These are phyloP conservation scores for Colletotrichum navitas DNA, from an alignment of 2,329 filamentous ascomycete genomes.

Conservation along the genomic window DNA sequence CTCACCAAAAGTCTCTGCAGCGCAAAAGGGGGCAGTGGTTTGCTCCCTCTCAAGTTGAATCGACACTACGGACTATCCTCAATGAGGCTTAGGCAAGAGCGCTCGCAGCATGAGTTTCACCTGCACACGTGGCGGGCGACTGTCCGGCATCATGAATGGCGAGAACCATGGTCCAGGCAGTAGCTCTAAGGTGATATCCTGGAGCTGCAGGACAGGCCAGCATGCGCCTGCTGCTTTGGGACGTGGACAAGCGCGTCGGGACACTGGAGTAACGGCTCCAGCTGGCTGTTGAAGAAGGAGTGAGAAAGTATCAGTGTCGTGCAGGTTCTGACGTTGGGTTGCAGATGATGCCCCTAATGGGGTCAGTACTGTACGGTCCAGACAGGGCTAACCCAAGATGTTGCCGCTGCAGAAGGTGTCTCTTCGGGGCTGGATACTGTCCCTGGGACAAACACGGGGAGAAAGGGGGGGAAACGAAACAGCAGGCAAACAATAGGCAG, in stretches of 20 bases:
- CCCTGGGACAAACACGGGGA: conserved; percentile 10
- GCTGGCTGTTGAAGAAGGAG: conserved; percentile 1
- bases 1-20: conserved; percentile 37
- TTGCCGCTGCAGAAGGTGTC: conserved; percentile 25
- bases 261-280: conserved; percentile 8
- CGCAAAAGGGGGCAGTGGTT: conserved; percentile 23
- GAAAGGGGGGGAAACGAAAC: conserved; percentile 10
- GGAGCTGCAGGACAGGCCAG: conserved; percentile 9
- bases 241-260: conserved; percentile 9
- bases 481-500: conserved; percentile 3
- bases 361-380: no score
- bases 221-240: conserved; percentile 21
- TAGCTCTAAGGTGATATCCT: not conserved
- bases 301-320: conserved; percentile 26
- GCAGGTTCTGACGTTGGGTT: conserved; percentile 1
- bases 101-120: conserved; percentile 16
- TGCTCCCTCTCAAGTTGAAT: not conserved
- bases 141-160: conserved; percentile 13
- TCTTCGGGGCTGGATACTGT: conserved; percentile 6
- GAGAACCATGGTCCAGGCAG: conserved; percentile 1
- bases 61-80: not conserved
- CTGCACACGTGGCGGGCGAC: conserved; percentile 15
- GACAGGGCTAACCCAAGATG: conserved; percentile 36
- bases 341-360: conserved; percentile 10
- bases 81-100: conserved; percentile 2